Evolutionary conservation across 768 basidiomycete genomes (phyloP).

Genomic region (Suillus clintonianus): DNA sequence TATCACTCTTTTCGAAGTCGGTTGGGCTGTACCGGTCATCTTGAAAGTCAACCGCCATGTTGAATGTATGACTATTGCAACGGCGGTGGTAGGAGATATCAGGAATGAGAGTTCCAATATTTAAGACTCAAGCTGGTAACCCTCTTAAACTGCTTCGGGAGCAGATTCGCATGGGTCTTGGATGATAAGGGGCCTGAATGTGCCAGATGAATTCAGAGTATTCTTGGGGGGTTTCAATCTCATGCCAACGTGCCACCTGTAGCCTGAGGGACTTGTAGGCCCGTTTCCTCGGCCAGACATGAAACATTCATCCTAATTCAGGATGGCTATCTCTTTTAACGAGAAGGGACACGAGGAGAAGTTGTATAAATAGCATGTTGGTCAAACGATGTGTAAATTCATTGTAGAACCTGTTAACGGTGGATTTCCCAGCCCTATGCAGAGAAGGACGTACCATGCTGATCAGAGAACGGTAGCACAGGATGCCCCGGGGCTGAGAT

Average conservation of each 20-base stretch:
- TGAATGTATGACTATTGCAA: not conserved
- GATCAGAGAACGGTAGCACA: not conserved
- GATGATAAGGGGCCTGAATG: constrained; percentile 9
- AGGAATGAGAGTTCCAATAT: not conserved
- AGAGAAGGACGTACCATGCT: not conserved
- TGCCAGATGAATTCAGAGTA: not conserved
- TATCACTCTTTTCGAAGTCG: constrained; percentile 15
- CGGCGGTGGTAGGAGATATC: not conserved
- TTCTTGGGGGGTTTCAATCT: constrained; percentile 1
- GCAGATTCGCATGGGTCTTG: not conserved
- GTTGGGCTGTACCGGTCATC: constrained; percentile 3
- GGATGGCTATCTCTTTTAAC: not conserved
- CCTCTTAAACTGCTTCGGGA: constrained; percentile 4
- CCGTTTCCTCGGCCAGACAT: not conserved
- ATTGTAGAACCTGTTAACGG: not conserved
- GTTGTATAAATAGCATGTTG: not conserved
- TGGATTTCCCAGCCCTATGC: not conserved
- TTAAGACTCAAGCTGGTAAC: not conserved
- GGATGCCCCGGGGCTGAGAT: too few relatives aligned
- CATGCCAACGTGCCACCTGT: not conserved
- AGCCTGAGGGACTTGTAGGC: not conserved
- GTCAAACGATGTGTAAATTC: not conserved
- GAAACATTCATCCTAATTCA: not conserved
- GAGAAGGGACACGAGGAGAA: not conserved
- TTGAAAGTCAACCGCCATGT: constrained; percentile 17